A percentile compares a stretch with the other conserved stretches of the same genome.
phyloP scores from a whole-genome alignment of 108 stramenopile genomes.

The Skeletonema marinoi region DNA sequence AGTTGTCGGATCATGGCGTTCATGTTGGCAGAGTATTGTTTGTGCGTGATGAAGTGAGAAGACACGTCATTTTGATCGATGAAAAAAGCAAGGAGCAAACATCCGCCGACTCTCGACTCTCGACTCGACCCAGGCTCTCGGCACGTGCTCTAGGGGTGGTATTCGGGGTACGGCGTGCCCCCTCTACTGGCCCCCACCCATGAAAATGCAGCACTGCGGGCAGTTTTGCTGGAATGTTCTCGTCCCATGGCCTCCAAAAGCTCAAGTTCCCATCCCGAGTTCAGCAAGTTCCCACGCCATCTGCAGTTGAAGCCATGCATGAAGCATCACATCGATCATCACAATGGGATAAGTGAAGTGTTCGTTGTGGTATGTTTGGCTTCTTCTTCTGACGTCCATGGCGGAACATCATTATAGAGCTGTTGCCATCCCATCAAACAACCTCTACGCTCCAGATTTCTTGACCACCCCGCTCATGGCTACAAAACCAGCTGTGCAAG shows the following conservation, averaged over 20 bases:
- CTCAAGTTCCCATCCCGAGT: not conserved
- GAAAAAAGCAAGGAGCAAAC: too few relatives aligned
- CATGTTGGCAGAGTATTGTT: not conserved
- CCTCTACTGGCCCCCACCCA: too few relatives aligned
- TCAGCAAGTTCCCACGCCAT: not conserved
- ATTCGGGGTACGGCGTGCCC: too few relatives aligned
- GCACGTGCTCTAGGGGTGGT: too few relatives aligned
- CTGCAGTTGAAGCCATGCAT: not conserved
- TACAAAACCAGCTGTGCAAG: constrained; percentile 34
- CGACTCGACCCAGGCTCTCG: too few relatives aligned
- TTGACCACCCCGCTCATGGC: not conserved
- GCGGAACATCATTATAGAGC: not conserved
- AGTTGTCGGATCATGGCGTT: constrained; percentile 17
- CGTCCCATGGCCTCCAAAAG: not conserved
- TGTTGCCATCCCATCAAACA: not conserved
- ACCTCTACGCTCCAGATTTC: not conserved
- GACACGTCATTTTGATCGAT: too few relatives aligned
- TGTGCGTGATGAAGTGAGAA: too few relatives aligned
- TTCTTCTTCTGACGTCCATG: not conserved
- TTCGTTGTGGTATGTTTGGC: too few relatives aligned
- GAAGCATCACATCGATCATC: too few relatives aligned
- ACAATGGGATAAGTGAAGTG: too few relatives aligned
- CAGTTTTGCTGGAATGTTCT: not conserved
- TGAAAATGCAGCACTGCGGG: too few relatives aligned
- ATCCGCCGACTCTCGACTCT: too few relatives aligned